Percentiles rank a stretch among this genome's conserved stretches.
Evolutionary conservation across 345 rosid genomes (phyloP).

Genomic region (Rhizophora apiculata): DNA sequence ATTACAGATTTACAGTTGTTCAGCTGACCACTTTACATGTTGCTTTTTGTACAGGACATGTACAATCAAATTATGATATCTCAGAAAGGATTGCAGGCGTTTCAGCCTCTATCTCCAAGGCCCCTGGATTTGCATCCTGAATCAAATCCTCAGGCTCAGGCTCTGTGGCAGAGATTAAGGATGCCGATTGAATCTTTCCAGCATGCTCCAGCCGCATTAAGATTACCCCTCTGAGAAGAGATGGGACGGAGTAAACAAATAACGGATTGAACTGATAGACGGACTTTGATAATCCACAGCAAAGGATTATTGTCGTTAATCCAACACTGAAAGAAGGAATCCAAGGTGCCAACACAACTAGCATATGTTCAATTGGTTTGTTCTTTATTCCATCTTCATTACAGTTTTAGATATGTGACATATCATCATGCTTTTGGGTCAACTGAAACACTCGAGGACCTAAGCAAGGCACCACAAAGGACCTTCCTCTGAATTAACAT

Average conservation of each 20-base stretch:
- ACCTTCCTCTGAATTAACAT: too few relatives aligned
- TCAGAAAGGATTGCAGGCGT: conserved; percentile 1
- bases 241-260: not conserved
- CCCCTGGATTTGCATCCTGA: not conserved
- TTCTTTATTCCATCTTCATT: too few relatives aligned
- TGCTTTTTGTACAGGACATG: conserved; percentile 5
- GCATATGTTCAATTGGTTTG: too few relatives aligned
- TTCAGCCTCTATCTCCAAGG: not conserved
- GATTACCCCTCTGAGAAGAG: conserved; percentile 69
- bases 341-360: too few relatives aligned
- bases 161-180: conserved; percentile 67
- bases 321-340: too few relatives aligned
- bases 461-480: too few relatives aligned
- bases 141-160: conserved; percentile 35
- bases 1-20: not conserved
- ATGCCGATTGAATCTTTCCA: conserved; percentile 90
- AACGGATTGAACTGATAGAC: too few relatives aligned
- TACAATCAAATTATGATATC: conserved; percentile 10
- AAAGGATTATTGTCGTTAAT: too few relatives aligned
- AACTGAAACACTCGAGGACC: too few relatives aligned
- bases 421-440: too few relatives aligned
- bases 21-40: not conserved
- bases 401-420: too few relatives aligned
- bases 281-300: too few relatives aligned
- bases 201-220: conserved; percentile 86